Evolutionary conservation across 352 stramenopile genomes (phyloP), one percentile per base, ranked within the genome.

Genomic region (Pythium grandisporangium): DNA sequence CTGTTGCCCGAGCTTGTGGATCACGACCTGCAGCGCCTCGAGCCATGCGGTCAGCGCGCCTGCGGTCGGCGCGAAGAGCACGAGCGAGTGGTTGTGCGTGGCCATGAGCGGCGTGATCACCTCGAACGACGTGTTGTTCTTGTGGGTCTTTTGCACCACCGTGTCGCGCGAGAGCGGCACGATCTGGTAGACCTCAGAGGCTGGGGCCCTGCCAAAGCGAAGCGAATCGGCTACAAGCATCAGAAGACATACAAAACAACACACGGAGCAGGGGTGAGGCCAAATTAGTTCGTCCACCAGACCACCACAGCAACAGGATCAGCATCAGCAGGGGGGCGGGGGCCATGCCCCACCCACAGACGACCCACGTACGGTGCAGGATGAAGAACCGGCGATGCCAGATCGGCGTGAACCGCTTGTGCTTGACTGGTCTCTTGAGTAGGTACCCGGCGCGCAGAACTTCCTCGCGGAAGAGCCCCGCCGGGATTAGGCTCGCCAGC

Each of bases 371-470:
- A 74, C 63, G 58, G 39, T 88, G 72, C 17, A 88, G 54, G 36
- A 88, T 70, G 55, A 88, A 88, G 36, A 83, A 72, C 23, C 74
- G 67, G 0, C 72, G 67, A 37, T 84, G 67, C 72, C 75, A 88
- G 37, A 88, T 88, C 34, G 75, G 75, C 2, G 37, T 60, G 36
- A 60, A 60, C 46, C 86, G 72, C 63, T 91, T 92, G 65, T 91
- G 75, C 2, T 79, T 77, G 25, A 93, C 64, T 30, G 84, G 89
- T n/a, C 81, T 68, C 64, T 93, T 89, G 39, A 95, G 74, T 46
- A 91, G 39, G 40, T 81, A 93, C 1, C 81, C 70, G 3, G 68
- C 69, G 39, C 72, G 73, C 22, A 88, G 36, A 12, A 89, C 76
- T 43, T 87, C 66, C n/a, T 81, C 74, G 5, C 54, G 57, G 48